Conservation (phyloP, 768 basidiomycete genomes). For the Antrodiella citrinella region DNA sequence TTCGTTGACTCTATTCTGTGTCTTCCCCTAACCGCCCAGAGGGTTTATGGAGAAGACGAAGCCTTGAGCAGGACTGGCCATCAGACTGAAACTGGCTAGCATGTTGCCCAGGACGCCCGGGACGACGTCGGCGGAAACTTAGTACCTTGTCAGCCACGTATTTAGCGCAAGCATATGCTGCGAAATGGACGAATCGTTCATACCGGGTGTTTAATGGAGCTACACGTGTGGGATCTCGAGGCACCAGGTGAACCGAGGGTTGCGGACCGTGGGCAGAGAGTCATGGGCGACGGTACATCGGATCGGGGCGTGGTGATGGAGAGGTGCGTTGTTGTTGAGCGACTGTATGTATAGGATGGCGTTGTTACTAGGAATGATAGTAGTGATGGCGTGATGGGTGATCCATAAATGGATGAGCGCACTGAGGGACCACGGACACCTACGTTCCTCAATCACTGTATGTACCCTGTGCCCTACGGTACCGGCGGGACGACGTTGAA, state of each 20-base stretch:
- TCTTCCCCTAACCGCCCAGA: background rate
- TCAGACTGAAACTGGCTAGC: background rate
- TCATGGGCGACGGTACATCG: background rate
- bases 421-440: background rate
- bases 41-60: background rate
- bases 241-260: background rate
- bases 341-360: too few species aligned
- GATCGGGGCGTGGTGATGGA: background rate
- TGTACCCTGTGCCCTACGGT: background rate
- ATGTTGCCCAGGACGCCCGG: background rate
- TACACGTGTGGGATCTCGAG: background rate
- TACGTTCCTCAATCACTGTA: too few species aligned
- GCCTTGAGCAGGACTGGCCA: background rate
- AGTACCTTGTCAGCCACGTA: background rate
- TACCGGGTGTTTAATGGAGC: background rate
- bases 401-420: background rate
- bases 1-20: background rate
- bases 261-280: background rate
- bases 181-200: background rate
- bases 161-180: background rate
- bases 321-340: background rate
- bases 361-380: too few species aligned
- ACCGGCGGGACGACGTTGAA: background rate
- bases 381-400: background rate
- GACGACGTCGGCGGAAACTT: constrained; percentile 1